These are phyloP conservation scores for Colletotrichum agaves DNA, from an alignment of 2,329 filamentous ascomycete species.

Conservation along the genomic window DNA sequence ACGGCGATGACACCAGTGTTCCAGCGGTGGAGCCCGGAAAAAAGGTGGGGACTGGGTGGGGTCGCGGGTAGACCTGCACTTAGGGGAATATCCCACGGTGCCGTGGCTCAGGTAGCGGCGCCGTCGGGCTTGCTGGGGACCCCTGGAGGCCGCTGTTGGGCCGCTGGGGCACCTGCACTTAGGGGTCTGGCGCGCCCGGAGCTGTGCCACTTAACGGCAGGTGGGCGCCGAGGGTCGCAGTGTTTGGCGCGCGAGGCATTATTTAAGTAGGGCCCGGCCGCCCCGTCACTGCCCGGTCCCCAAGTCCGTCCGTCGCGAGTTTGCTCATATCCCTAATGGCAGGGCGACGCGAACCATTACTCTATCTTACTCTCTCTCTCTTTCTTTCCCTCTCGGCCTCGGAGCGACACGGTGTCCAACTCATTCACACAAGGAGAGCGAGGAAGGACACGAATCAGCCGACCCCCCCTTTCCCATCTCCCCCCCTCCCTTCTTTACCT, in stretches of 20 bases:
- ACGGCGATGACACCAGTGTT: constrained; percentile 20
- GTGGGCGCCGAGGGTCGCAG: constrained; percentile 3
- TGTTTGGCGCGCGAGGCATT: constrained; percentile 16
- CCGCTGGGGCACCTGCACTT: constrained; percentile 39
- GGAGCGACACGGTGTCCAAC: too few species aligned
- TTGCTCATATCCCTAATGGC: constrained; percentile 36
- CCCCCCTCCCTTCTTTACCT: background rate
- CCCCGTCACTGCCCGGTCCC: background rate
- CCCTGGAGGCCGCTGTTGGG: constrained; percentile 13
- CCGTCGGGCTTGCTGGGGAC: background rate
- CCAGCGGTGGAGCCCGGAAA: constrained; percentile 9
- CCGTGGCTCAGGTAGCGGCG: constrained; percentile 21
- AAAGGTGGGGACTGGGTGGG: background rate
- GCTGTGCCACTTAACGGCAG: constrained; percentile 37
- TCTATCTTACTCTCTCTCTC: background rate
- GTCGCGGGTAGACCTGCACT: constrained; percentile 37
- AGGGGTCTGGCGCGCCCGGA: constrained; percentile 38
- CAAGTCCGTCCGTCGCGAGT: constrained; percentile 14
- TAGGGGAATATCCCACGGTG: constrained; percentile 29
- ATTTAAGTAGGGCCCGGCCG: constrained; percentile 29
- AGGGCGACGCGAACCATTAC: constrained; percentile 33
- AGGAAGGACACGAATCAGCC: background rate
- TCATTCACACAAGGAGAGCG: too few species aligned
- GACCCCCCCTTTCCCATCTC: background rate
- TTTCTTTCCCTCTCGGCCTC: too few species aligned